Evolutionary conservation across 2,329 filamentous ascomycete species (phyloP).

Genomic region (Monosporascus sp.): DNA sequence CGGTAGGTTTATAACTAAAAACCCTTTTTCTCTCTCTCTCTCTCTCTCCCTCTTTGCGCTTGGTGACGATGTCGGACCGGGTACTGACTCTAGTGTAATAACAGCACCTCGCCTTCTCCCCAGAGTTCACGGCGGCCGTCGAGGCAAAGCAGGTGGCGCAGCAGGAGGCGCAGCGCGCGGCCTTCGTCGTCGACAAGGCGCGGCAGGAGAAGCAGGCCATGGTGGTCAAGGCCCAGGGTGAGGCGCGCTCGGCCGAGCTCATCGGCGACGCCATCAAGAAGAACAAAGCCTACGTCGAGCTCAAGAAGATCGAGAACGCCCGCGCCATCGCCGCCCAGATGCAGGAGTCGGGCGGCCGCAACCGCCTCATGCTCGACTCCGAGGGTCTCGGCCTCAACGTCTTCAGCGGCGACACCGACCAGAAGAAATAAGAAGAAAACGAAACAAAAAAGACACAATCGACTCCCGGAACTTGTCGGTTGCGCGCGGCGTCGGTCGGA

Average conservation of each 20-base stretch:
- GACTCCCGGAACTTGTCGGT: no score
- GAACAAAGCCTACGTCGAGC: conserved; percentile 91
- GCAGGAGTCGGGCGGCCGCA: conserved; percentile 79
- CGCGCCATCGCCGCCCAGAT: conserved; percentile 80
- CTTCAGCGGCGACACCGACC: conserved; percentile 41
- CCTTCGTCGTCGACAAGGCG: conserved; percentile 97
- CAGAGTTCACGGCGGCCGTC: conserved; percentile 68
- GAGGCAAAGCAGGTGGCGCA: conserved; percentile 71
- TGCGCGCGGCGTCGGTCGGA: no score
- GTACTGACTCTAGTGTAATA: conserved; percentile 17
- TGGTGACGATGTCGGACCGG: not conserved
- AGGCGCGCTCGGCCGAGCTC: conserved; percentile 93
- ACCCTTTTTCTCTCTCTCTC: no score
- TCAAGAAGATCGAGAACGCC: conserved; percentile 97
- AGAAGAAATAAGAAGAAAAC: conserved; percentile 40
- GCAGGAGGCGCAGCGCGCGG: conserved; percentile 94
- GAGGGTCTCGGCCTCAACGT: conserved; percentile 91
- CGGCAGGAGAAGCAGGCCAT: conserved; percentile 99
- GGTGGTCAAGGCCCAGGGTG: conserved; percentile 97
- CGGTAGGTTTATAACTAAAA: conserved; percentile 49
- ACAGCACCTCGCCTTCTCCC: conserved; percentile 67
- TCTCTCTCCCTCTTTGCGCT: no score
- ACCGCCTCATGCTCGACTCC: conserved; percentile 90
- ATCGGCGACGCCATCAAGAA: conserved; percentile 99
- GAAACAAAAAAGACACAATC: not conserved